Evolutionary conservation across 2,329 filamentous ascomycete species (phyloP).

Genomic region (Penicillium psychrosexuale): DNA sequence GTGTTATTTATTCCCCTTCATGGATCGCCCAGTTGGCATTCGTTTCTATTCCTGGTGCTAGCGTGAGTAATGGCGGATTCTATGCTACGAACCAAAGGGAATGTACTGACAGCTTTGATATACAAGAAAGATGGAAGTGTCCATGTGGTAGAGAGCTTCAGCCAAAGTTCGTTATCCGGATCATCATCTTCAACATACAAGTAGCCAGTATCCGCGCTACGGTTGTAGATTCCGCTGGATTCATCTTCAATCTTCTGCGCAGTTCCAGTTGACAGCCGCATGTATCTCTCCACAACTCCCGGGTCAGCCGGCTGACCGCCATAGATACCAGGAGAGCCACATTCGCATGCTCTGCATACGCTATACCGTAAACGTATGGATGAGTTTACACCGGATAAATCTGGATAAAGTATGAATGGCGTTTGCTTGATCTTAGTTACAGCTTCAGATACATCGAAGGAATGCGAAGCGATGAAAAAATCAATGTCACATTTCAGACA

Average conservation of each 20-base stretch:
- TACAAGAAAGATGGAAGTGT: too few relatives aligned
- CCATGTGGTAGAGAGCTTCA: background rate
- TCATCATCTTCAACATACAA: background rate
- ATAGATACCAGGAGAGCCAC: constrained; percentile 4
- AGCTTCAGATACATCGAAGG: background rate
- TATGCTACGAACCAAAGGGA: too few relatives aligned
- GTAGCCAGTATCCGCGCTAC: background rate
- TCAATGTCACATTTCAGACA: constrained; percentile 4
- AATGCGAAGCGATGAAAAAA: background rate
- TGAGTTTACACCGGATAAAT: too few relatives aligned
- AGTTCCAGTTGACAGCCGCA: constrained; percentile 5
- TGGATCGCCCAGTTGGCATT: too few relatives aligned
- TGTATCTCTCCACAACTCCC: constrained; percentile 9
- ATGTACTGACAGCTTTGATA: too few relatives aligned
- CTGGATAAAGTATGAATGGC: too few relatives aligned
- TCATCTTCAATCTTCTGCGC: background rate
- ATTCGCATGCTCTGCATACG: background rate
- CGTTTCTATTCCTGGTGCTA: too few relatives aligned
- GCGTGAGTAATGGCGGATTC: too few relatives aligned
- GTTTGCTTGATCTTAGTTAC: background rate
- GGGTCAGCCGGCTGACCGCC: background rate
- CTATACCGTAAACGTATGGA: too few relatives aligned
- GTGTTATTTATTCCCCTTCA: too few relatives aligned
- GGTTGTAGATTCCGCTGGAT: background rate
- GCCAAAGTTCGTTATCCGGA: background rate